Evolutionary conservation across 2,329 filamentous ascomycete species (phyloP).

Genomic region (Fusarium sp.): DNA sequence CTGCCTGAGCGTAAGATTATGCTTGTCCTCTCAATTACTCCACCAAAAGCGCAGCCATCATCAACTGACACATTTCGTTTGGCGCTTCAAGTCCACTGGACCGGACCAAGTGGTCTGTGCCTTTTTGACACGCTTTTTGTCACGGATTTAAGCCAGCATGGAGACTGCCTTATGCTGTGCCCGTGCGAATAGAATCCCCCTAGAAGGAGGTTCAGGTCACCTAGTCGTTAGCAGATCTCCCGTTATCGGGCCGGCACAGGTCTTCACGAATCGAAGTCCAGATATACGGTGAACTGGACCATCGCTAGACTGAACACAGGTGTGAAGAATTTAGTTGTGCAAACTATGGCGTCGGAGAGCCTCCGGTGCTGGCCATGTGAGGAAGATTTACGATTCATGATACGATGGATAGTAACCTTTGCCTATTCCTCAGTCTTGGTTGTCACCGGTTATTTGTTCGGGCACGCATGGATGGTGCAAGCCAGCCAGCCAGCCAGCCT

Average conservation of each 20-base stretch:
- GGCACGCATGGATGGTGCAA: background rate
- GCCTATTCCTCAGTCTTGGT: background rate
- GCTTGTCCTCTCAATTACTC: slow-evolving; percentile 13
- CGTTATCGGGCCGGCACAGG: slow-evolving; percentile 37
- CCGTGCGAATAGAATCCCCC: slow-evolving; percentile 16
- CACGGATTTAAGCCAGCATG: slow-evolving; percentile 13
- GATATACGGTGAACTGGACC: slow-evolving; percentile 39
- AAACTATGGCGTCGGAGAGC: background rate
- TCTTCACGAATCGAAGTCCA: slow-evolving; percentile 16
- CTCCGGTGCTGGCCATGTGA: slow-evolving; percentile 9
- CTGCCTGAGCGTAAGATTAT: slow-evolving; percentile 29
- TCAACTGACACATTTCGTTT: slow-evolving; percentile 38
- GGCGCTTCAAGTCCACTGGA: slow-evolving; percentile 14
- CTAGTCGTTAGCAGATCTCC: slow-evolving; percentile 36
- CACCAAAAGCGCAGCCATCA: slow-evolving; percentile 22
- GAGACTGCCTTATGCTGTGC: slow-evolving; percentile 17
- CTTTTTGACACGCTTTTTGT: slow-evolving; percentile 27
- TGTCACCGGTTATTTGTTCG: background rate
- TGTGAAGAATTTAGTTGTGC: background rate
- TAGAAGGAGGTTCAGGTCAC: slow-evolving; percentile 16
- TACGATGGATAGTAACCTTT: background rate
- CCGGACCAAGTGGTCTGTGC: slow-evolving; percentile 29
- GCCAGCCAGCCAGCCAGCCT: background rate
- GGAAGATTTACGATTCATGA: slow-evolving; percentile 1
- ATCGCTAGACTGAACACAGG: slow-evolving; percentile 17